Conservation (phyloP, 306 rosid genomes). For the Malus asiatica region DNA sequence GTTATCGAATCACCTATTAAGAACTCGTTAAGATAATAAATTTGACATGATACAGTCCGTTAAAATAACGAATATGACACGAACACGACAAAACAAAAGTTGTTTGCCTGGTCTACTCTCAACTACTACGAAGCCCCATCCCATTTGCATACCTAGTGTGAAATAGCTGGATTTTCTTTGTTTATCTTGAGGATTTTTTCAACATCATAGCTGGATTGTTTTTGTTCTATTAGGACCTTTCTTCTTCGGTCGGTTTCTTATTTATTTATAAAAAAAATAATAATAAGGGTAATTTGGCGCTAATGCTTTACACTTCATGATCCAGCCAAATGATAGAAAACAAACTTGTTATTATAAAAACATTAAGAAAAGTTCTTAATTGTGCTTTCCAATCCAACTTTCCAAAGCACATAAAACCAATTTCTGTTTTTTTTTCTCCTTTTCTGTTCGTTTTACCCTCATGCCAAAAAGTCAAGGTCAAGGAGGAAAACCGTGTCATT, state of each 20-base stretch:
- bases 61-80: too few relatives aligned
- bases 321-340: background rate
- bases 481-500: slow-evolving; percentile 50
- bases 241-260: background rate
- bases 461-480: slow-evolving; percentile 27
- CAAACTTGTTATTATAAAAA: background rate
- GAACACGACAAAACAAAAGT: too few relatives aligned
- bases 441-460: background rate
- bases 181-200: background rate
- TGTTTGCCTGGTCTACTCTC: too few relatives aligned
- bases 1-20: too few relatives aligned
- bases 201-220: slow-evolving; percentile 10
- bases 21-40: too few relatives aligned
- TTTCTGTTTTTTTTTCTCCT: background rate
- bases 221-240: background rate
- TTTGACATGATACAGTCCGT: too few relatives aligned
- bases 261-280: background rate
- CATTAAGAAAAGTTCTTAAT: background rate
- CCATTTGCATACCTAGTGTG: background rate
- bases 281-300: background rate
- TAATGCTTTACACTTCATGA: background rate
- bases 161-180: background rate
- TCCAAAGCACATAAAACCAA: background rate
- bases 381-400: slow-evolving; percentile 14
- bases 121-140: background rate